Evolutionary conservation across 208 protist species (phyloP).

Genomic region (Leishmania tarentolae): DNA sequence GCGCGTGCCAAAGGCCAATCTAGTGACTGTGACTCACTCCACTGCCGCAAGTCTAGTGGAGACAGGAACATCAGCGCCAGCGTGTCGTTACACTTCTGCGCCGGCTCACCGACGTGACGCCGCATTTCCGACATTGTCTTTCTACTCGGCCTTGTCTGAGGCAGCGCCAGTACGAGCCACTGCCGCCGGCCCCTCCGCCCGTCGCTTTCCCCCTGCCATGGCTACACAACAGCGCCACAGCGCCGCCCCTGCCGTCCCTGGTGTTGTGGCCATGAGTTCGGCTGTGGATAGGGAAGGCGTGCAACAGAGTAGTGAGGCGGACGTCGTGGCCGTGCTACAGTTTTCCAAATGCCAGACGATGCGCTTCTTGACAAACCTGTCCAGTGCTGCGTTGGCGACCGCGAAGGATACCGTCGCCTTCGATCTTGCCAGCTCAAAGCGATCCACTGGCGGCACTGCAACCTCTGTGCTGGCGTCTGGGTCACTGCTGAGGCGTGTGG

Average conservation of each 20-base stretch:
- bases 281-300: not conserved
- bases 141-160: not conserved
- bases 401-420: not conserved
- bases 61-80: not conserved
- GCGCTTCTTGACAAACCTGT: conserved; percentile 41
- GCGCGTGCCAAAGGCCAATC: conserved; percentile 31
- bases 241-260: not conserved
- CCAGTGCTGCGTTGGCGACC: not conserved
- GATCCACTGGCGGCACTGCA: not conserved
- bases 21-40: conserved; percentile 27
- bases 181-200: conserved; percentile 24
- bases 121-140: not conserved
- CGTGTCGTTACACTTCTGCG: not conserved
- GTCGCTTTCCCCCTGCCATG: conserved; percentile 24
- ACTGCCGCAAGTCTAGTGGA: not conserved
- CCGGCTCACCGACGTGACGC: not conserved
- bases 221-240: conserved; percentile 12
- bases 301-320: conserved; percentile 13
- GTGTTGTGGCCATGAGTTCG: not conserved
- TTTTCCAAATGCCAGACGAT: conserved; percentile 53
- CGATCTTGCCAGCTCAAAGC: not conserved
- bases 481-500: conserved; percentile 7
- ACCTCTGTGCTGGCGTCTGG: not conserved
- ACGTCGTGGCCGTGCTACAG: conserved; percentile 43
- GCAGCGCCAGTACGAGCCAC: conserved; percentile 3